Percentiles rank a stretch among this genome's conserved stretches.
Conservation (phyloP, 805 yeast species). For the Wickerhamiella sergipiensis region DNA sequence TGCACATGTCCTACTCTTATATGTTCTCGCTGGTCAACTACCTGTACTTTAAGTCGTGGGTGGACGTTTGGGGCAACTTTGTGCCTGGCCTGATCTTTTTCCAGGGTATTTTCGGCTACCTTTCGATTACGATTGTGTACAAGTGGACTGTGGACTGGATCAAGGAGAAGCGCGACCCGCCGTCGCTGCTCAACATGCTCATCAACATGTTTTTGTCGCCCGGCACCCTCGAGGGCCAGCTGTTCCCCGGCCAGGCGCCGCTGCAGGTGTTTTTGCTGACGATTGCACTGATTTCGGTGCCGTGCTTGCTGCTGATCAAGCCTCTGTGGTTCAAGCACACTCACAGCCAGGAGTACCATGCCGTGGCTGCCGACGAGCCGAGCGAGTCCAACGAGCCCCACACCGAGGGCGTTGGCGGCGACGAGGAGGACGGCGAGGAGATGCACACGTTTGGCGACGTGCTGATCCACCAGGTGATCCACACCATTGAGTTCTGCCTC, state of each 20-base stretch:
- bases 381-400: slow-evolving; percentile 3
- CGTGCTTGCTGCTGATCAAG: slow-evolving; percentile 76
- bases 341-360: slow-evolving; percentile 30
- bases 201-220: slow-evolving; percentile 93
- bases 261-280: slow-evolving; percentile 61
- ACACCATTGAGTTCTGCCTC: slow-evolving; percentile 92
- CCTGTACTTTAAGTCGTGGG: slow-evolving; percentile 46
- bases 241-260: slow-evolving; percentile 65
- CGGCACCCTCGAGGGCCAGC: slow-evolving; percentile 67
- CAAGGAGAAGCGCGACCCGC: slow-evolving; percentile 63
- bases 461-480: slow-evolving; percentile 93
- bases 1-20: slow-evolving; percentile 87
- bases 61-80: slow-evolving; percentile 86
- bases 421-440: slow-evolving; percentile 40
- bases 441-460: slow-evolving; percentile 77
- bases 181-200: slow-evolving; percentile 86
- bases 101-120: slow-evolving; percentile 93
- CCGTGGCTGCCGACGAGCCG: slow-evolving; percentile 4
- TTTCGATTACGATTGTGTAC: slow-evolving; percentile 72
- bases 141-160: slow-evolving; percentile 95
- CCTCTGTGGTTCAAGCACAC: slow-evolving; percentile 59
- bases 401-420: slow-evolving; percentile 34
- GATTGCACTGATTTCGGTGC: slow-evolving; percentile 80
- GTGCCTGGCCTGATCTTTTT: slow-evolving; percentile 87
- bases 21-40: slow-evolving; percentile 76